These are phyloP conservation scores for Suhomyces terraborum DNA, from an alignment of 1,139 yeast species.

Conservation along the genomic window DNA sequence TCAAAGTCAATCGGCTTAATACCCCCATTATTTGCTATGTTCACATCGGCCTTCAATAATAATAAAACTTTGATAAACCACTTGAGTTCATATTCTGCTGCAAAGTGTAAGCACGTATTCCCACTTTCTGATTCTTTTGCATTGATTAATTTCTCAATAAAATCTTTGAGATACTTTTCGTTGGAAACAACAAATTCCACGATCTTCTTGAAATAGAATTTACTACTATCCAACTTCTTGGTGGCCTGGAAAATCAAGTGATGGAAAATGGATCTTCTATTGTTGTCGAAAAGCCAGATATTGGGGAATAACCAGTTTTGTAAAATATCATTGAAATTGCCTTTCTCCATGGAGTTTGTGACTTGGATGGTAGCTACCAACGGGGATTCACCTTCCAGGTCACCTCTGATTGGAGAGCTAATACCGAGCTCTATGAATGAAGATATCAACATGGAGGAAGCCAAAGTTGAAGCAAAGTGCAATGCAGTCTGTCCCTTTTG, in stretches of 20 bases:
- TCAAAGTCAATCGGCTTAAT: slow-evolving; percentile 87
- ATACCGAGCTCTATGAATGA: slow-evolving; percentile 39
- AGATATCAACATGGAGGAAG: slow-evolving; percentile 40
- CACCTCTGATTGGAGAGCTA: slow-evolving; percentile 47
- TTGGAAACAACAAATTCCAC: slow-evolving; percentile 74
- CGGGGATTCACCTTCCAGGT: slow-evolving; percentile 43
- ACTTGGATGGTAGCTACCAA: slow-evolving; percentile 44
- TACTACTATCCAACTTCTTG: slow-evolving; percentile 38
- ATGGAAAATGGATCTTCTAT: slow-evolving; percentile 41
- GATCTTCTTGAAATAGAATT: slow-evolving; percentile 74
- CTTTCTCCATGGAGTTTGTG: slow-evolving; percentile 50
- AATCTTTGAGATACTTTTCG: slow-evolving; percentile 57
- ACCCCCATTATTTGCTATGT: slow-evolving; percentile 79
- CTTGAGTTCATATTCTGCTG: slow-evolving; percentile 83
- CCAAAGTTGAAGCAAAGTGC: slow-evolving; percentile 50
- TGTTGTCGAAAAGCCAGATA: slow-evolving; percentile 39
- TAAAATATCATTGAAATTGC: slow-evolving; percentile 39
- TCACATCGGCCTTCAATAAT: slow-evolving; percentile 84
- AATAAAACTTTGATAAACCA: slow-evolving; percentile 79
- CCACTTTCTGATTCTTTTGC: slow-evolving; percentile 76
- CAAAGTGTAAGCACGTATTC: slow-evolving; percentile 85
- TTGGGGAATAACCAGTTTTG: slow-evolving; percentile 41
- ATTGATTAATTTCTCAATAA: slow-evolving; percentile 68
- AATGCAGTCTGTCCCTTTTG: slow-evolving; percentile 47
- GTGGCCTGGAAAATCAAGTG: slow-evolving; percentile 33